phyloP scores from a whole-genome alignment of 345 rosid genomes.

The Populus tremula region DNA sequence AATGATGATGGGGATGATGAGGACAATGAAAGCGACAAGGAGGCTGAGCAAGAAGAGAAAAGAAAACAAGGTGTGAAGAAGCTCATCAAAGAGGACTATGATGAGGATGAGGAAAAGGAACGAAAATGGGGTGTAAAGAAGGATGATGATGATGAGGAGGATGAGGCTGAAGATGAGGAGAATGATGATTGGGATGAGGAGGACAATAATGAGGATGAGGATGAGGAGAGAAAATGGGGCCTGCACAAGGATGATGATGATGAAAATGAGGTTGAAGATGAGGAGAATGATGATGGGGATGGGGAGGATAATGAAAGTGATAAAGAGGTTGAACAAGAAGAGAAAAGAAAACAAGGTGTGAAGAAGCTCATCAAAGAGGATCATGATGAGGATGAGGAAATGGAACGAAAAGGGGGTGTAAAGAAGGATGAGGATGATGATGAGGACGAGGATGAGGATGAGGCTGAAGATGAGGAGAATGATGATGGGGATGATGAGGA shows the following conservation, averaged over 20 bases:
- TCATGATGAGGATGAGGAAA: not conserved
- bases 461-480: no score
- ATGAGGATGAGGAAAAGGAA: conserved; percentile 5
- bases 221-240: not conserved
- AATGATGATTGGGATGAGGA: not conserved
- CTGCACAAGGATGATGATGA: not conserved
- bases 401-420: no score
- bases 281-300: not conserved
- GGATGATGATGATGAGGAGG: no score
- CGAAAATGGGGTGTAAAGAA: no score
- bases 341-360: not conserved
- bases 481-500: no score
- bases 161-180: no score
- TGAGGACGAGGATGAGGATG: no score
- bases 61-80: no score
- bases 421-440: not conserved
- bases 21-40: no score
- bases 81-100: no score
- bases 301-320: not conserved
- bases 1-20: no score
- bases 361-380: not conserved
- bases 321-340: not conserved
- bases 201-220: not conserved
- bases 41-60: no score
- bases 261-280: not conserved